These are phyloP conservation scores for Purpureocillium lavendulum DNA, from an alignment of 2,329 filamentous ascomycete species.

Conservation along the genomic window DNA sequence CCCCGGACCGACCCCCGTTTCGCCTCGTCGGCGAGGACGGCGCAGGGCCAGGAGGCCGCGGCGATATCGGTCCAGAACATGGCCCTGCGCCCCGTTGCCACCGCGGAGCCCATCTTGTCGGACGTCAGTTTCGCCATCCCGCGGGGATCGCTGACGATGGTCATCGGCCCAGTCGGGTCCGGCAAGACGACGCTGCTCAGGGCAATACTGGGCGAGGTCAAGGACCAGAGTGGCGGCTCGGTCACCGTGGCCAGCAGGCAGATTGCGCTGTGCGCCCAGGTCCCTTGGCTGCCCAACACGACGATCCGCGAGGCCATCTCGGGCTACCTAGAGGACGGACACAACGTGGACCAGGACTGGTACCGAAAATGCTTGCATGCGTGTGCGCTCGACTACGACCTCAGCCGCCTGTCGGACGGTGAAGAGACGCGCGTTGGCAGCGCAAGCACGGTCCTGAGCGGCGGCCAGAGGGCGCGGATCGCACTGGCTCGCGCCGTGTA, in stretches of 20 bases:
- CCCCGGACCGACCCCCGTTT: constrained; percentile 2
- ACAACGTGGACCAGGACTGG: constrained; percentile 3
- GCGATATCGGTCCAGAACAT: constrained; percentile 1
- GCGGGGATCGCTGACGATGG: constrained; percentile 2
- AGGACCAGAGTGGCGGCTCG: background rate
- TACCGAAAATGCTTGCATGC: constrained; percentile 36
- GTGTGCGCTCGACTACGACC: constrained; percentile 77
- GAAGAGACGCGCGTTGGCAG: constrained; percentile 89
- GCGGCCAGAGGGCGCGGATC: constrained; percentile 82
- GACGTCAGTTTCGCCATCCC: constrained; percentile 4
- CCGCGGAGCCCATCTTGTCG: background rate
- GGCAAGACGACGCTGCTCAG: constrained; percentile 11
- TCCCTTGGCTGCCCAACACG: constrained; percentile 11
- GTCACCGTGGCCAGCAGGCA: background rate
- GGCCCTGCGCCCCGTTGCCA: constrained; percentile 1
- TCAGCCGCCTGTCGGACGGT: constrained; percentile 75
- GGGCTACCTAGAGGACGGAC: constrained; percentile 1
- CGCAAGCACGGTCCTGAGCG: constrained; percentile 81
- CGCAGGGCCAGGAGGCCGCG: background rate
- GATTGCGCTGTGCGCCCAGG: constrained; percentile 12
- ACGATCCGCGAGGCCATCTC: constrained; percentile 12
- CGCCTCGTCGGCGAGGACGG: background rate
- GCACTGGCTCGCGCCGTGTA: constrained; percentile 86
- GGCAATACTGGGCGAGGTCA: constrained; percentile 12
- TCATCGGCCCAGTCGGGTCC: constrained; percentile 7